Base-by-base conservation (phyloP, 345 rosid genomes). In the Euphorbia peplus region DNA sequence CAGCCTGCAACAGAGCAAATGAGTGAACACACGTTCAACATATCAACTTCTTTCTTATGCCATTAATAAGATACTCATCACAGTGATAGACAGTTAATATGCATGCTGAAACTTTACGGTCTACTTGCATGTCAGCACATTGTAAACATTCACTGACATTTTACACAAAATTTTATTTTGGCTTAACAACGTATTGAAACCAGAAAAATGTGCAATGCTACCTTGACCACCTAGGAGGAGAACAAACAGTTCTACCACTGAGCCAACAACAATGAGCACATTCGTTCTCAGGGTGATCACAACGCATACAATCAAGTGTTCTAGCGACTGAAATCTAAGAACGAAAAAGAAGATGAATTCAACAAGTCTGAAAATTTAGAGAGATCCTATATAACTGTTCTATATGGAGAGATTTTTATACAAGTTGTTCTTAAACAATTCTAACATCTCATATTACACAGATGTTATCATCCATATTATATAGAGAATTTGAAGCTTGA, bases 1-100 rank as follows among this genome's bases (percentile, higher is more conserved):
- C 86, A 56, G 91, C 97, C 96, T 91, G 85, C 80, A 74, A 76
- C 5, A 21, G 6, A 24, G 8, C 15, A 14, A 26, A 52, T 63
- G 10, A 57, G 37, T 15, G 35, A 59, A n/a, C n/a, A n/a, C n/a
- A n/a, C n/a, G n/a, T n/a, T n/a, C 0, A 9, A 15, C 5, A 21
- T 39, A 19, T 60, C 47, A 8, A 41, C 42, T 59, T 2, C 26
- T 60, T 59, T 32, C 53, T 32, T 57, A 29, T 0, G 22, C 7
- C 35, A 24, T 15, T 24, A 28, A 21, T 8, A 64, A 9, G 25
- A 47, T 3, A 39, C 26, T 16, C 14, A 7, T 26, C 16, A 26
- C 5, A 44, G 37, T 15, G 37, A 25, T 42, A 22, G 11, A 25
- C 29, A 63, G 37, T 26, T 47, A 26, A 26, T 18, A n/a, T n/a